Evolutionary conservation across 2,329 filamentous ascomycete genomes (phyloP).

Genomic region (Aspergillus nomiae): DNA sequence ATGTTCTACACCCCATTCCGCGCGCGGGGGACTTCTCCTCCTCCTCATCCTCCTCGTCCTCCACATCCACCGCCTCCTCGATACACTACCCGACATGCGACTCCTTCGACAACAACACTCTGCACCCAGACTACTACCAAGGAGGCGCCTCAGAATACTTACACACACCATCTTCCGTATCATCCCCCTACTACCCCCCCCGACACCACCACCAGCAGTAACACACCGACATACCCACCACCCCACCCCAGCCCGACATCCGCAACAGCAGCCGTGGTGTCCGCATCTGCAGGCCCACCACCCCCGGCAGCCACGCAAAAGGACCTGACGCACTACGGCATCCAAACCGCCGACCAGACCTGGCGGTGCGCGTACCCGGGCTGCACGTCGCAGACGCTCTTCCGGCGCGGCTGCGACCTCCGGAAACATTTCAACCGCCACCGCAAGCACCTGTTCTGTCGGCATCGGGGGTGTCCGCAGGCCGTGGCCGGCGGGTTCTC

Average conservation of each 20-base stretch:
- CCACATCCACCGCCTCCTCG: neutral
- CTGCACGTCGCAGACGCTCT: constrained; percentile 61
- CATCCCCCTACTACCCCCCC: neutral
- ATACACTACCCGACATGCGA: neutral
- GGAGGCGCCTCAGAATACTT: neutral
- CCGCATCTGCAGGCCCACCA: neutral
- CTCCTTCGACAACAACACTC: neutral
- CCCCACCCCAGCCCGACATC: neutral
- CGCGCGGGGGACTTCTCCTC: neutral
- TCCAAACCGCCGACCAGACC: constrained; percentile 37
- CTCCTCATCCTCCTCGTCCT: neutral
- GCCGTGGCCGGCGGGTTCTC: constrained; percentile 60
- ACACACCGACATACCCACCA: neutral
- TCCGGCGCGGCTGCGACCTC: constrained; percentile 62
- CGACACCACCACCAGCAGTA: neutral
- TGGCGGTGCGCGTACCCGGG: constrained; percentile 63
- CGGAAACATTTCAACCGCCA: constrained; percentile 66
- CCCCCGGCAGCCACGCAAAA: constrained; percentile 3
- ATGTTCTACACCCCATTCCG: neutral
- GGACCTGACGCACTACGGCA: constrained; percentile 37
- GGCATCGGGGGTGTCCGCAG: constrained; percentile 60
- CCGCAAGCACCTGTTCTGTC: constrained; percentile 63
- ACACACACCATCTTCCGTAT: neutral
- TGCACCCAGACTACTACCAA: neutral
- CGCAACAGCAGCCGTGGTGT: neutral